Conservation (phyloP, 345 rosid genomes). For the Carallia brachiata region DNA sequence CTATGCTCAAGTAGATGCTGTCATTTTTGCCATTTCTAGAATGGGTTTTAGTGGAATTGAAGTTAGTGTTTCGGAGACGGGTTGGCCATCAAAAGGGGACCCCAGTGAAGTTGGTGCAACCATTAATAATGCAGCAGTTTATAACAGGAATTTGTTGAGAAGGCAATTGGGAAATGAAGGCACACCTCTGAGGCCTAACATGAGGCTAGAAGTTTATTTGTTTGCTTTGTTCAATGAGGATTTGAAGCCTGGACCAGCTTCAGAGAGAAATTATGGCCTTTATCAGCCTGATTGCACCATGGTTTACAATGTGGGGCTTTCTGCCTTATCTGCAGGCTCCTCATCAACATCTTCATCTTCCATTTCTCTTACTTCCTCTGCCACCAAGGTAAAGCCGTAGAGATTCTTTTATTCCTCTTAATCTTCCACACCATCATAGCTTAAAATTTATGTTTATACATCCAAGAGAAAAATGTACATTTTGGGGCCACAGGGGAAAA, state of each 20-base stretch:
- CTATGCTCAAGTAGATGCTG: constrained; percentile 92
- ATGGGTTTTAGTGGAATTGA: constrained; percentile 69
- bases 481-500: too few relatives aligned
- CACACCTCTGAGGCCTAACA: constrained; percentile 69
- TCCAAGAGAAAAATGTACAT: background rate
- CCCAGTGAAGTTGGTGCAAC: constrained; percentile 70
- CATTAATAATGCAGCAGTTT: constrained; percentile 58
- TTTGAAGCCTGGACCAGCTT: constrained; percentile 87
- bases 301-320: constrained; percentile 86
- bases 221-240: constrained; percentile 94
- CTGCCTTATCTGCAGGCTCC: constrained; percentile 42
- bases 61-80: constrained; percentile 83
- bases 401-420: constrained; percentile 17
- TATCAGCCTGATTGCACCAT: constrained; percentile 80
- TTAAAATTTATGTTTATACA: background rate
- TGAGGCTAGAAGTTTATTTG: constrained; percentile 67
- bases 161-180: constrained; percentile 76
- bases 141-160: constrained; percentile 63
- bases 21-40: constrained; percentile 60
- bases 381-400: constrained; percentile 58
- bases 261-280: constrained; percentile 89
- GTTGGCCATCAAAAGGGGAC: constrained; percentile 98
- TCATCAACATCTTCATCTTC: constrained; percentile 53
- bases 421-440: constrained; percentile 1
- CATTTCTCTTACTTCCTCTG: constrained; percentile 72